Conservation (phyloP, 441 rosid species). For the Biscutella auriculata region DNA sequence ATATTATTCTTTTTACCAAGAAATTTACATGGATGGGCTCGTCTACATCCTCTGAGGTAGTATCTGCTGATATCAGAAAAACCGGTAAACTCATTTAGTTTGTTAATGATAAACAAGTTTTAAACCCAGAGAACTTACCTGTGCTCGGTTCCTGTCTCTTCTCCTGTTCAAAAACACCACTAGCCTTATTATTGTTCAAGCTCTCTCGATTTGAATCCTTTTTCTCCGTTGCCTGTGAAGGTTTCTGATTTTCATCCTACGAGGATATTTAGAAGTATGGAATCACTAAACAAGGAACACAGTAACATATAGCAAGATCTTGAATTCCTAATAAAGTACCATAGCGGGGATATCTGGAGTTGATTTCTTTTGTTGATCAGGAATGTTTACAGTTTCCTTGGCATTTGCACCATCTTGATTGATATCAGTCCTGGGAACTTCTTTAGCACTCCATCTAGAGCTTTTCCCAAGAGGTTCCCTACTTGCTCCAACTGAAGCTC, state of each 20-base stretch:
- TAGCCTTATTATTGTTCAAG: not conserved
- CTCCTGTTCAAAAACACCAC: conserved; percentile 13
- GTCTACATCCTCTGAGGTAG: conserved; percentile 34
- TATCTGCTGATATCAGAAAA: conserved; percentile 29
- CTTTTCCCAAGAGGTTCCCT: conserved; percentile 25
- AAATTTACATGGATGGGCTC: conserved; percentile 40
- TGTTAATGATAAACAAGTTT: not conserved
- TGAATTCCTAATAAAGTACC: conserved; percentile 15
- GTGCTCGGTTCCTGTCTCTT: conserved; percentile 11
- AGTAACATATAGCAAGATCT: not conserved
- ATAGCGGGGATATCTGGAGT: conserved; percentile 12
- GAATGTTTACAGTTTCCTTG: conserved; percentile 20
- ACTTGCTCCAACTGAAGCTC: conserved; percentile 22
- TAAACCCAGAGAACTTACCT: conserved; percentile 26
- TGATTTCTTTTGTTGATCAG: conserved; percentile 17
- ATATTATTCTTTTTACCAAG: conserved; percentile 24
- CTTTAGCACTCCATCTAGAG: conserved; percentile 33
- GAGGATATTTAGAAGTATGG: not conserved
- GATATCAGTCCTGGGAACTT: conserved; percentile 19
- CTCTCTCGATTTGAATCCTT: not conserved
- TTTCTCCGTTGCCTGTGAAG: conserved; percentile 5
- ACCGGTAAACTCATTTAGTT: not conserved
- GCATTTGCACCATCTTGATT: conserved; percentile 5
- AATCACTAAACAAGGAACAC: conserved; percentile 2
- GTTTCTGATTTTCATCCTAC: conserved; percentile 10